Evolutionary conservation across 768 basidiomycete genomes (phyloP).

Genomic region (Rhizopogon roseolus): DNA sequence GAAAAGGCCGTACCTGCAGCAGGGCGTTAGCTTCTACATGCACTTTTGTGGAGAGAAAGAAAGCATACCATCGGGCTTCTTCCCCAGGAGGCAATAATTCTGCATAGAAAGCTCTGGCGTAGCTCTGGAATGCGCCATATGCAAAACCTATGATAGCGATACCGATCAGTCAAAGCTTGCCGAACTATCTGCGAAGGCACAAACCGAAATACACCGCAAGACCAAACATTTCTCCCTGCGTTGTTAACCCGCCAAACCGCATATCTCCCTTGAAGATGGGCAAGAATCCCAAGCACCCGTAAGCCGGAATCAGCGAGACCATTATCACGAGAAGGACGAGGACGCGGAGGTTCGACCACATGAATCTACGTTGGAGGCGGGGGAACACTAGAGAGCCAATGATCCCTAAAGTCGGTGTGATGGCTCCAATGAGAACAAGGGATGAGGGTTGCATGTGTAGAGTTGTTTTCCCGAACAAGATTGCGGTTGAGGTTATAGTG

Average conservation of each 20-base stretch:
- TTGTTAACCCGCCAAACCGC: constrained; percentile 69
- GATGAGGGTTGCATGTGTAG: constrained; percentile 76
- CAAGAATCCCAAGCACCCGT: constrained; percentile 81
- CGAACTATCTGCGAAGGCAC: constrained; percentile 10
- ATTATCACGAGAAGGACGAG: constrained; percentile 64
- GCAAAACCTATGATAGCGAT: constrained; percentile 47
- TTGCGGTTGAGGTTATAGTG: constrained; percentile 86
- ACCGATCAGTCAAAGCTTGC: not conserved
- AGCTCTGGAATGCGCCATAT: constrained; percentile 90
- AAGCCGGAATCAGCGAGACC: constrained; percentile 66
- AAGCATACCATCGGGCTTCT: constrained; percentile 78
- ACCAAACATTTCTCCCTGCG: constrained; percentile 79
- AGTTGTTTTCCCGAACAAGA: constrained; percentile 88
- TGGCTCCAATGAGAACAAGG: constrained; percentile 73
- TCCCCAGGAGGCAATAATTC: constrained; percentile 84
- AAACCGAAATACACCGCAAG: constrained; percentile 80
- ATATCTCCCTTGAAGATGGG: constrained; percentile 38
- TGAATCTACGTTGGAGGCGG: constrained; percentile 54
- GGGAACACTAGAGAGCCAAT: constrained; percentile 84
- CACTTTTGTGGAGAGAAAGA: not conserved
- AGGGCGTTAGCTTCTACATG: not conserved
- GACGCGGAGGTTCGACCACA: constrained; percentile 63
- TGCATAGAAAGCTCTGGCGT: constrained; percentile 82
- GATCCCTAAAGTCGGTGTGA: constrained; percentile 78
- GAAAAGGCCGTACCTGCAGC: constrained; percentile 62